Conservation (phyloP, 371 early-diverging fungal genomes). For the Zychaea mexicana region DNA sequence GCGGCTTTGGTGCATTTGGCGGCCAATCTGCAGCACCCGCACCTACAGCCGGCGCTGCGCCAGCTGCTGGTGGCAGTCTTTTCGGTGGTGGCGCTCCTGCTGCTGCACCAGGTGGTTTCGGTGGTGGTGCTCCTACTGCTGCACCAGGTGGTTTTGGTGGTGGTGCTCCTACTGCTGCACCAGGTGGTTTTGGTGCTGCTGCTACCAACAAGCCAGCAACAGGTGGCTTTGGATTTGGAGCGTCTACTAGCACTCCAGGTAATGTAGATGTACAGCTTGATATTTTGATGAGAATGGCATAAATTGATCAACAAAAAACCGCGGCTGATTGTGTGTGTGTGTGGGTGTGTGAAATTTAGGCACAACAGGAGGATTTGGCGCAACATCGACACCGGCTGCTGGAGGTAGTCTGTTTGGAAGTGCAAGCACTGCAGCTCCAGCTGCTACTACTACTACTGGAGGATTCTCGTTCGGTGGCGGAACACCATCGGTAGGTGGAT, state of each 20-base stretch:
- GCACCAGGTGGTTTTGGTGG: conserved; percentile 7
- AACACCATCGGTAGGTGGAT: background rate
- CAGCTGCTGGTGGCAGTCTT: background rate
- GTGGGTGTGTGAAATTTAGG: too few species aligned
- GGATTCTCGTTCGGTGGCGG: conserved; percentile 5
- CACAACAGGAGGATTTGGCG: background rate
- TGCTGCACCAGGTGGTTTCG: conserved; percentile 17
- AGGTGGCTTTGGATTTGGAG: conserved; percentile 18
- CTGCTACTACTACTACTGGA: conserved; percentile 5
- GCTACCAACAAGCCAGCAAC: conserved; percentile 14
- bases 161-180: conserved; percentile 14
- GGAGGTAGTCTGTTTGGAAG: conserved; percentile 9
- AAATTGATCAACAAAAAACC: too few species aligned
- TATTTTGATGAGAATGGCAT: background rate
- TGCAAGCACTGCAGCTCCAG: background rate
- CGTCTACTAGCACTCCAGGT: conserved; percentile 9
- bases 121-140: background rate
- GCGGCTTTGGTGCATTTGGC: conserved; percentile 31
- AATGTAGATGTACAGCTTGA: background rate
- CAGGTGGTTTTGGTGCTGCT: conserved; percentile 14
- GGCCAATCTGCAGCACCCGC: conserved; percentile 19
- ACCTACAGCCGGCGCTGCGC: background rate
- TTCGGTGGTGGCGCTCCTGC: conserved; percentile 14
- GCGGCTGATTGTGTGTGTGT: too few species aligned
- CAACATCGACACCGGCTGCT: conserved; percentile 11